Evolutionary conservation across 1,284 basidiomycete genomes (phyloP), one percentile per base, ranked within the genome.

Genomic region (Meira nashicola): DNA sequence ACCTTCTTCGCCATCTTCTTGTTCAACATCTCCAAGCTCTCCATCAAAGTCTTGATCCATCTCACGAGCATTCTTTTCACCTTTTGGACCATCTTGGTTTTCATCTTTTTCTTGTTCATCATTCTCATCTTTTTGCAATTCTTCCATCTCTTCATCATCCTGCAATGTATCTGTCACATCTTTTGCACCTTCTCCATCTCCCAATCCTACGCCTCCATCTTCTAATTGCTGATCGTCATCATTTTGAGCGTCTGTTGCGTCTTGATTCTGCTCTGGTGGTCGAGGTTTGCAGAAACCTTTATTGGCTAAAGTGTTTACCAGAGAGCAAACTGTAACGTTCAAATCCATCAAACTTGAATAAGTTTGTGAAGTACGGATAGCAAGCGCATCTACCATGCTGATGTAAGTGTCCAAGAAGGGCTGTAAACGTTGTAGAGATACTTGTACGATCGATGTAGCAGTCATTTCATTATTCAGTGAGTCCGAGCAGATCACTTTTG

Each of bases 71-170:
- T 83, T 82, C 58, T 83, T 81, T 44, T 83, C 80, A 58, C 89
- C 83, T 68, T 74, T 64, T 6, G 66, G 67, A 40, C 54, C 64
- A 23, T 53, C 39, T 10, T 68, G 57, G 19, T 60, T 64, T 19
- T 79, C 68, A 84, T 86, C 65, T 12, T 72, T 72, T 56, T 89
- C 85, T 21, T 85, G 83, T 54, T 88, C 84, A 53, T 86, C 84
- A 11, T 86, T 82, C 12, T 84, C 81, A 14, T 83, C 71, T 47
- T 68, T 65, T 54, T 88, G 85, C 19, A 98, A 82, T 1, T 95
- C 95, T 77, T 99, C 95, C 37, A 98, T 89, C 74, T 95, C 92
- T 72, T 89, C 89, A 78, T 98, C 93, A 62, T 97, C 75, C 28
- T 76, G 60, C 59, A 78, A 68, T 49, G 74, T 71, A 52, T 78